phyloP scores from a whole-genome alignment of 441 rosid genomes.

The Pelargonium cotyledonis region DNA sequence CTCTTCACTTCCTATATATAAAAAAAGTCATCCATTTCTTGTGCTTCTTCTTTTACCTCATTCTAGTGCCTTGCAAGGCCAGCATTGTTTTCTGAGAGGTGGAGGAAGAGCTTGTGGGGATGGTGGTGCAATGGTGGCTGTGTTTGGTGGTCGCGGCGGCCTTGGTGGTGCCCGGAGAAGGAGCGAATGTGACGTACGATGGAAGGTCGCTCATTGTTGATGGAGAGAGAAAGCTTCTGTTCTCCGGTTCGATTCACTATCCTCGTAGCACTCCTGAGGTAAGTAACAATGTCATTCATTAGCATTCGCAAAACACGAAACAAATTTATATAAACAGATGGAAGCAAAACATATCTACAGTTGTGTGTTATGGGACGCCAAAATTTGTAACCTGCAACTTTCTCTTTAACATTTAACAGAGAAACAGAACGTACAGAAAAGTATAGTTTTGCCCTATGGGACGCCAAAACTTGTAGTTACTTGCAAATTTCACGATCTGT shows the following conservation, averaged over 20 bases:
- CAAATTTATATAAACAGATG: neutral
- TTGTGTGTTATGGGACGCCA: neutral
- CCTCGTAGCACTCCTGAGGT: constrained; percentile 92
- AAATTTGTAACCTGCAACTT: neutral
- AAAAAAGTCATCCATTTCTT: neutral
- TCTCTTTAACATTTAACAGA: too few relatives aligned
- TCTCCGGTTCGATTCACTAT: constrained; percentile 86
- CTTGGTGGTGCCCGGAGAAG: constrained; percentile 12
- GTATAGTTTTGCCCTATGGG: too few relatives aligned
- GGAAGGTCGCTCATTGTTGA: constrained; percentile 66
- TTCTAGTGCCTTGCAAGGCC: too few relatives aligned
- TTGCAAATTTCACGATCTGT: too few relatives aligned
- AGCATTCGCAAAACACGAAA: neutral
- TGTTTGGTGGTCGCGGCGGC: neutral
- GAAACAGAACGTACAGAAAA: too few relatives aligned
- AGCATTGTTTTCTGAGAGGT: neutral
- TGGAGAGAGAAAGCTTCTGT: constrained; percentile 60
- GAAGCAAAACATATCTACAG: neutral
- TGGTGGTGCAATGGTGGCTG: constrained; percentile 8
- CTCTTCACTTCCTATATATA: neutral
- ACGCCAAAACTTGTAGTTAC: too few relatives aligned
- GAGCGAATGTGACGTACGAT: constrained; percentile 56
- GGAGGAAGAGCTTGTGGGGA: too few relatives aligned
- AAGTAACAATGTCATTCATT: neutral
- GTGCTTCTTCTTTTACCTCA: neutral